Conservation (phyloP, 2,329 filamentous ascomycete genomes). For the Cercospora berteroae region DNA sequence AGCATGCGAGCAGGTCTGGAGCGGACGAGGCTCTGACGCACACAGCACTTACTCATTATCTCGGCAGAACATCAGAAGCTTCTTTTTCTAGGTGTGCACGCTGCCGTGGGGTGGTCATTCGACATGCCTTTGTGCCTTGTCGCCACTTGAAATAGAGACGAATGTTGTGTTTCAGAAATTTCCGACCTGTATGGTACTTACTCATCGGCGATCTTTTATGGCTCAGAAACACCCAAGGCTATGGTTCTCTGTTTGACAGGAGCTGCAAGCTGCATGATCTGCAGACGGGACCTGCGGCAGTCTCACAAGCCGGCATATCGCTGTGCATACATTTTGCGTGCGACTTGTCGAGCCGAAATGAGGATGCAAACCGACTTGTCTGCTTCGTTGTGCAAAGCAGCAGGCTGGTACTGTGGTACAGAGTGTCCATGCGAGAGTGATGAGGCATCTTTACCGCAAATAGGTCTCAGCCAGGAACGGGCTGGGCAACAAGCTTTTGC, state of each 20-base stretch:
- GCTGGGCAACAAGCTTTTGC: slow-evolving; percentile 1
- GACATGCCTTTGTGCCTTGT: neutral
- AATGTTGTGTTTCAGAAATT: slow-evolving; percentile 8
- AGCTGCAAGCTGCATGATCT: neutral
- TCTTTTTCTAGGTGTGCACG: neutral
- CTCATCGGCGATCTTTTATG: neutral
- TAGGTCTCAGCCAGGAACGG: neutral
- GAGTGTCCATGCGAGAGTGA: neutral
- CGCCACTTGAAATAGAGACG: neutral
- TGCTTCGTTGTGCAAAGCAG: neutral
- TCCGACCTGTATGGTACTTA: neutral
- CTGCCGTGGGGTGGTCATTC: neutral
- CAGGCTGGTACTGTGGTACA: neutral
- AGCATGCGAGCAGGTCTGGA: neutral
- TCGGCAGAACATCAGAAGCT: neutral
- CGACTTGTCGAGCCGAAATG: neutral
- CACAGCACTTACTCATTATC: neutral
- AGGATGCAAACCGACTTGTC: neutral
- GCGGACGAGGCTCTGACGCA: neutral
- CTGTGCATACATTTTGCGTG: neutral
- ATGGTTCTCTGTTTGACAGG: slow-evolving; percentile 3
- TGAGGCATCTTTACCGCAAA: neutral
- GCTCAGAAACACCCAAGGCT: neutral
- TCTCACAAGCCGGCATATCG: neutral
- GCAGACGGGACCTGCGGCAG: neutral